Percentiles rank a stretch among this genome's conserved stretches.
Conservation (phyloP, 75 land plant genomes). For the Larix kaempferi region DNA sequence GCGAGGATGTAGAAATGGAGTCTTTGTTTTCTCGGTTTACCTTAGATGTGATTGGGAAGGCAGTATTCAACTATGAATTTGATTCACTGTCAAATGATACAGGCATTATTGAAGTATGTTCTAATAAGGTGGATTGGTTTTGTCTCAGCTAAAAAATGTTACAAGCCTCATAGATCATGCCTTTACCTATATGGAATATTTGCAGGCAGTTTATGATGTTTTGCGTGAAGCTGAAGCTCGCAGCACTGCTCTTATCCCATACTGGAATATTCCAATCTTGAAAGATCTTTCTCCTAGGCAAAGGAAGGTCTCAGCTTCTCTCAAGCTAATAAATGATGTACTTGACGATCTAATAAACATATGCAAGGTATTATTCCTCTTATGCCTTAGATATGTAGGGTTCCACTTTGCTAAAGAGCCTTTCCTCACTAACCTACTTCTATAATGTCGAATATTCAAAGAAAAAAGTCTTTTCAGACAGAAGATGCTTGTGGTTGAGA, state of each 20-base stretch:
- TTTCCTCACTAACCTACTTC: neutral
- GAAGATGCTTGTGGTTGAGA: neutral
- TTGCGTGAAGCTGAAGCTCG: conserved; percentile 90
- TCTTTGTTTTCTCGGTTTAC: conserved; percentile 96
- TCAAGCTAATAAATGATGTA: conserved; percentile 73
- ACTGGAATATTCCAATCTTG: conserved; percentile 91
- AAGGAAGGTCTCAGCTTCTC: conserved; percentile 69
- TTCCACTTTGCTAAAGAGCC: neutral
- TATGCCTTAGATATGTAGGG: neutral
- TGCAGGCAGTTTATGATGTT: conserved; percentile 87
- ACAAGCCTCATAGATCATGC: neutral
- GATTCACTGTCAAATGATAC: conserved; percentile 27
- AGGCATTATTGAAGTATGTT: too few relatives aligned
- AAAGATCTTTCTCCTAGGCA: conserved; percentile 81
- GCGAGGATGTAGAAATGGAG: conserved; percentile 89
- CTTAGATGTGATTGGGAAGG: conserved; percentile 94
- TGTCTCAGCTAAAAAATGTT: too few relatives aligned
- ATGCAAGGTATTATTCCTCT: conserved; percentile 70
- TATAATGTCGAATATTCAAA: neutral
- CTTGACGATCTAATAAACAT: conserved; percentile 78
- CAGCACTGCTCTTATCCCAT: conserved; percentile 76
- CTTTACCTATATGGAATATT: neutral
- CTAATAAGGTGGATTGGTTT: too few relatives aligned
- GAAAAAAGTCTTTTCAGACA: neutral
- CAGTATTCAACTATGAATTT: conserved; percentile 97